These are phyloP conservation scores for Solanum corneliomulleri DNA, from an alignment of 257 asterid genomes.

Conservation along the genomic window DNA sequence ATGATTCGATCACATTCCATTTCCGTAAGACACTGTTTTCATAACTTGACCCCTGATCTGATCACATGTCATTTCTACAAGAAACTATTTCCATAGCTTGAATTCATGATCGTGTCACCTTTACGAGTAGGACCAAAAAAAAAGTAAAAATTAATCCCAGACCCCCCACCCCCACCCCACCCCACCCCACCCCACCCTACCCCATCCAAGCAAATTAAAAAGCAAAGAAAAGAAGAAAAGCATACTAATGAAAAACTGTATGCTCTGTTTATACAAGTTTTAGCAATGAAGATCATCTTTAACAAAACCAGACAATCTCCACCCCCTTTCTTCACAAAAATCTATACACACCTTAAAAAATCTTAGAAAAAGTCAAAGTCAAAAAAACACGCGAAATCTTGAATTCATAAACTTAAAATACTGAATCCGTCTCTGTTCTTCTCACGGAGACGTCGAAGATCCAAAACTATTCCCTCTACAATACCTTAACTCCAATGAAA, in stretches of 20 bases:
- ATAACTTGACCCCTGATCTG: not conserved
- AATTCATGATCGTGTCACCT: not conserved
- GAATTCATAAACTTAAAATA: not conserved
- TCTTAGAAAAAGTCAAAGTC: not conserved
- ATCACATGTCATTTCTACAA: no score
- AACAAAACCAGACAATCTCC: not conserved
- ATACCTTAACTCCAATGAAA: slow-evolving; percentile 64
- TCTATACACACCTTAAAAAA: not conserved
- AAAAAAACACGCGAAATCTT: not conserved
- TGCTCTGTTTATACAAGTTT: not conserved
- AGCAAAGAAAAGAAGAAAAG: not conserved
- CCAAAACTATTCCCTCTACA: slow-evolving; percentile 45
- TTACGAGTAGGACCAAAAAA: not conserved
- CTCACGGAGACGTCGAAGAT: slow-evolving; percentile 37
- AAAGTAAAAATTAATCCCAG: not conserved
- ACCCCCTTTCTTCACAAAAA: not conserved
- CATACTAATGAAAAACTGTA: not conserved
- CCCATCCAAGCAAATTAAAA: not conserved
- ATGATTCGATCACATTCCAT: no score
- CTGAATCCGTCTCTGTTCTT: not conserved
- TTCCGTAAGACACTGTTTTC: no score
- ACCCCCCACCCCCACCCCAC: not conserved
- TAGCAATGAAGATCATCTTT: not conserved
- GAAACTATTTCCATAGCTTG: rapidly evolving
- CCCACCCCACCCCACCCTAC: no score